Evolutionary conservation across 78 protist species (phyloP).

Genomic region (Dictyostelium purpureum): DNA sequence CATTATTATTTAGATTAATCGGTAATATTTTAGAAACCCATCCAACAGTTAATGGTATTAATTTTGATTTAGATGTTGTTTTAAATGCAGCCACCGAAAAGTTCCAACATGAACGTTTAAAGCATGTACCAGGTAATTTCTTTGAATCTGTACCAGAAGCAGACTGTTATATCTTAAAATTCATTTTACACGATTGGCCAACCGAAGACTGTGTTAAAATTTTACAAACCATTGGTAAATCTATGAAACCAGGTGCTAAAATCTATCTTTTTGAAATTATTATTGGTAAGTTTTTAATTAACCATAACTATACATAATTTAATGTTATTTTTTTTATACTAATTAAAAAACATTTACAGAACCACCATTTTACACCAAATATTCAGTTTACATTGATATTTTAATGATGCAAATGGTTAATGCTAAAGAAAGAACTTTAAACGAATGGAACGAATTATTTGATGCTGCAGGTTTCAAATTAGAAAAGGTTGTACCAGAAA

Average conservation of each 20-base stretch:
- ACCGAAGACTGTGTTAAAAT: not conserved
- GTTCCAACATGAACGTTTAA: not conserved
- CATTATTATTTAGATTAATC: no score
- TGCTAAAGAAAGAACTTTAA: not conserved
- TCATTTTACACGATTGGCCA: slow-evolving; percentile 56
- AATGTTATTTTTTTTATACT: not conserved
- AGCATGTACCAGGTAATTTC: slow-evolving; percentile 33
- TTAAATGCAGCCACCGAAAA: not conserved
- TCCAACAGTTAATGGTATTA: slow-evolving; percentile 23
- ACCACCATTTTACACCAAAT: not conserved
- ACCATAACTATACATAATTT: not conserved
- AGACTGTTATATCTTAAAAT: slow-evolving; percentile 39
- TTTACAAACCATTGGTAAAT: not conserved
- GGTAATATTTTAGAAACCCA: not conserved
- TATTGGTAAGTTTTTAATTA: no score
- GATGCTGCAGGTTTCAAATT: not conserved
- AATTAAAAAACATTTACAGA: not conserved
- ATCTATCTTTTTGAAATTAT: slow-evolving; percentile 19
- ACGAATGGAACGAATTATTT: not conserved
- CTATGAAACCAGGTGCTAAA: slow-evolving; percentile 36
- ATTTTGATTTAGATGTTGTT: slow-evolving; percentile 17
- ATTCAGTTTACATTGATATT: not conserved
- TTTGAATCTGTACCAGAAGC: slow-evolving; percentile 54
- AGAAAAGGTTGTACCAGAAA: not conserved
- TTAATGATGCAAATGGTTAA: slow-evolving; percentile 7